A percentile compares a stretch with the other conserved stretches of the same genome.
These are phyloP conservation scores for Phaeosphaeriaceae sp. DNA, from an alignment of 2,329 filamentous ascomycete species.

Conservation along the genomic window DNA sequence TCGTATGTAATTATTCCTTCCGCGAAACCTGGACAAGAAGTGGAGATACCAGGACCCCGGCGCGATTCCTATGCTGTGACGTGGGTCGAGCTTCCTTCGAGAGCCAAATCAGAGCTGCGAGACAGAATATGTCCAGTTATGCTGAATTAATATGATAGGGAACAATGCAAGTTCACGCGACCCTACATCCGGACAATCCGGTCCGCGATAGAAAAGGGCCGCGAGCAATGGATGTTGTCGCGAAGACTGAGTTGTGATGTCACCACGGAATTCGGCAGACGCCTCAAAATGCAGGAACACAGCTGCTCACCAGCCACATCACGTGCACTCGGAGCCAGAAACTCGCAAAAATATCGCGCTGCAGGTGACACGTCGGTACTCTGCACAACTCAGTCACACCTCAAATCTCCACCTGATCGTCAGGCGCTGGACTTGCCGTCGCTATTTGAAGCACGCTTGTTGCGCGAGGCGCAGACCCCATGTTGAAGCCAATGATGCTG, in stretches of 20 bases:
- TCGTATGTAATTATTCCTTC: background rate
- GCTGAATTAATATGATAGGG: background rate
- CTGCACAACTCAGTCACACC: background rate
- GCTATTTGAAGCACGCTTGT: slow-evolving; percentile 8
- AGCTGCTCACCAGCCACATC: slow-evolving; percentile 5
- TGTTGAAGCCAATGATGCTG: slow-evolving; percentile 2
- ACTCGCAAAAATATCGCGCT: background rate
- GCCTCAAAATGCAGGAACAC: slow-evolving; percentile 2
- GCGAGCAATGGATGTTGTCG: slow-evolving; percentile 2
- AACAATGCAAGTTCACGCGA: slow-evolving; percentile 11
- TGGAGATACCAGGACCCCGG: slow-evolving; percentile 9
- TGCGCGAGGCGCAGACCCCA: background rate
- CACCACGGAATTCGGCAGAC: background rate
- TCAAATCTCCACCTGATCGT: slow-evolving; percentile 7
- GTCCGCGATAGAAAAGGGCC: slow-evolving; percentile 3
- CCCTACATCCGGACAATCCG: slow-evolving; percentile 14
- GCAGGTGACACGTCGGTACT: background rate
- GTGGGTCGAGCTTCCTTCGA: slow-evolving; percentile 12
- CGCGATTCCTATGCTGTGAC: slow-evolving; percentile 19
- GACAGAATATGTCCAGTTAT: slow-evolving; percentile 12
- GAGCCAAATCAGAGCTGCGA: slow-evolving; percentile 1
- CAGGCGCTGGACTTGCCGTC: slow-evolving; percentile 1
- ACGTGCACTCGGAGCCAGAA: slow-evolving; percentile 6
- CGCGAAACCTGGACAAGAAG: slow-evolving; percentile 4
- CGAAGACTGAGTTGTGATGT: background rate